phyloP scores from a whole-genome alignment of 2,329 filamentous ascomycete species.

The Pleurostoma richardsiae region DNA sequence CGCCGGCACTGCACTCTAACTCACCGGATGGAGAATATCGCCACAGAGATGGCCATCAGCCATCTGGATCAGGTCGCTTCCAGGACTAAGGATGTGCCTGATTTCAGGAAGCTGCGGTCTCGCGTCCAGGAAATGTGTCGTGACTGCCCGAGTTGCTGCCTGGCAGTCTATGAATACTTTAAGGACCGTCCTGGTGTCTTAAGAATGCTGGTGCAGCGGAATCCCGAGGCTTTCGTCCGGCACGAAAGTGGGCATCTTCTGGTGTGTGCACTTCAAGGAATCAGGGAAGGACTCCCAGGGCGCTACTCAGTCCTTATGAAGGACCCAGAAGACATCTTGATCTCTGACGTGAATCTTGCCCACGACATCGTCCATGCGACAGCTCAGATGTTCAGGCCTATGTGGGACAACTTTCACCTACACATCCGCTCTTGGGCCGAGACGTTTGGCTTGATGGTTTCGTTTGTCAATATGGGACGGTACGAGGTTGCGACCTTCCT shows the following conservation, averaged over 20 bases:
- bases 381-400: conserved; percentile 43
- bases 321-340: conserved; percentile 17
- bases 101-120: conserved; percentile 46
- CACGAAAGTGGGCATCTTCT: conserved; percentile 45
- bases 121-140: conserved; percentile 41
- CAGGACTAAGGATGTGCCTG: conserved; percentile 62
- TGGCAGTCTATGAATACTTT: conserved; percentile 59
- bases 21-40: conserved; percentile 40
- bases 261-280: conserved; percentile 42
- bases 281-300: conserved; percentile 42
- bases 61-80: conserved; percentile 74
- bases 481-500: conserved; percentile 55
- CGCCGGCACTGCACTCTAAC: conserved; percentile 42
- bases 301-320: conserved; percentile 34
- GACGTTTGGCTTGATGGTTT: conserved; percentile 65
- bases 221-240: conserved; percentile 52
- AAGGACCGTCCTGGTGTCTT: conserved; percentile 48
- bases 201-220: conserved; percentile 60
- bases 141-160: conserved; percentile 49
- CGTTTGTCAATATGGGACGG: conserved; percentile 58
- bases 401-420: conserved; percentile 60
- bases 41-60: conserved; percentile 51
- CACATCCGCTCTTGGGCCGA: conserved; percentile 68
- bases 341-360: conserved; percentile 16
- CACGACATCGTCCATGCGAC: conserved; percentile 30